phyloP scores from a whole-genome alignment of 495 filamentous ascomycete species.

The Daldinia concentrica region DNA sequence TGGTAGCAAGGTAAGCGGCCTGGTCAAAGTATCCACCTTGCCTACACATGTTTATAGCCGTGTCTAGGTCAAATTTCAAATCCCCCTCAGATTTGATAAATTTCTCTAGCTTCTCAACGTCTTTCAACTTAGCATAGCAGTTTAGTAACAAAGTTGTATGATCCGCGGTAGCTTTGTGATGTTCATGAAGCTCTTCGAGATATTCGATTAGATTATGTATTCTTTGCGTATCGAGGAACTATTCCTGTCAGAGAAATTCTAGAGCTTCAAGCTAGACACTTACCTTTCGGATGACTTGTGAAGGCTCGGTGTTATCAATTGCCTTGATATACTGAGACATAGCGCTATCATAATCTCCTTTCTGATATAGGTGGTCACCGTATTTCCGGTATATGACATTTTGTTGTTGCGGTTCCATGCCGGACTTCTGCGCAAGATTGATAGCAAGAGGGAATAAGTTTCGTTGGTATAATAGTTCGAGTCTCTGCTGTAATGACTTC shows the following conservation, averaged over 20 bases:
- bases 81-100: slow-evolving; percentile 97
- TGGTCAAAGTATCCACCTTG: slow-evolving; percentile 98
- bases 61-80: slow-evolving; percentile 95
- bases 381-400: slow-evolving; percentile 93
- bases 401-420: slow-evolving; percentile 78
- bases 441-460: slow-evolving; percentile 93
- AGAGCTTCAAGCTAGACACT: slow-evolving; percentile 3
- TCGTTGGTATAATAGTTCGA: slow-evolving; percentile 93
- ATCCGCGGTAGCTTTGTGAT: slow-evolving; percentile 91
- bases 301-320: slow-evolving; percentile 93
- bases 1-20: slow-evolving; percentile 92
- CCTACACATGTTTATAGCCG: slow-evolving; percentile 96
- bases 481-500: slow-evolving; percentile 85
- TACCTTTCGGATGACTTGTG: slow-evolving; percentile 91
- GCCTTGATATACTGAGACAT: slow-evolving; percentile 98
- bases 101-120: slow-evolving; percentile 91
- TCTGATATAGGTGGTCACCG: slow-evolving; percentile 95
- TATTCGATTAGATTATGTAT: slow-evolving; percentile 99
- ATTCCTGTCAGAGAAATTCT: slow-evolving; percentile 36
- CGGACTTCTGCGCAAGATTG: slow-evolving; percentile 89
- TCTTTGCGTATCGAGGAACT: slow-evolving; percentile 94
- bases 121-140: slow-evolving; percentile 97
- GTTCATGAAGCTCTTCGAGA: slow-evolving; percentile 94
- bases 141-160: slow-evolving; percentile 95
- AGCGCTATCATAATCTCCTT: slow-evolving; percentile 91